Evolutionary conservation across 305 asterid species (phyloP).

Genomic region (Plantago coronopus): DNA sequence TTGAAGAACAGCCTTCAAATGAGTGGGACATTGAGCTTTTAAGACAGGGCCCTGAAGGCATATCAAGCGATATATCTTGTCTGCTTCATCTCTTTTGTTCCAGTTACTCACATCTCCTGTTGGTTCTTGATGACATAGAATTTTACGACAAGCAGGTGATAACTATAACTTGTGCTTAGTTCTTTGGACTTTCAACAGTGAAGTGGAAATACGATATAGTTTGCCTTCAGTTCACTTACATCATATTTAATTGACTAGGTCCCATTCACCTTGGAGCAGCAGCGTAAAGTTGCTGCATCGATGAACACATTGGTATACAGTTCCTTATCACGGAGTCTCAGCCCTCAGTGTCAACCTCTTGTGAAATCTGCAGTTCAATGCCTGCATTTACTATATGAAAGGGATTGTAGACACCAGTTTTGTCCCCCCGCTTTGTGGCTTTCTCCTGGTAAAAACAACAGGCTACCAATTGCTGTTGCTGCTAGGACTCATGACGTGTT

Average conservation of each 20-base stretch:
- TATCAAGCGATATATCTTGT: slow-evolving; percentile 60
- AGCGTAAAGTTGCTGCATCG: slow-evolving; percentile 62
- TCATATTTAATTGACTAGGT: slow-evolving; percentile 41
- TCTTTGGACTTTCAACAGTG: slow-evolving; percentile 8
- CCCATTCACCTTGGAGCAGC: slow-evolving; percentile 85
- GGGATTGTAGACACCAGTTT: slow-evolving; percentile 87
- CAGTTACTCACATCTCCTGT: slow-evolving; percentile 77
- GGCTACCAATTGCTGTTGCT: slow-evolving; percentile 90
- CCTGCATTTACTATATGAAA: slow-evolving; percentile 87
- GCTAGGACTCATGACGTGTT: slow-evolving; percentile 79
- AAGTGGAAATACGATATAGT: not conserved
- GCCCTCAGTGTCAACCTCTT: slow-evolving; percentile 44
- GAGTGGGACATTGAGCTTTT: slow-evolving; percentile 70
- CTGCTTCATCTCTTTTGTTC: slow-evolving; percentile 85
- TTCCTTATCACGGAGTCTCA: slow-evolving; percentile 52
- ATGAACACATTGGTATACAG: slow-evolving; percentile 77
- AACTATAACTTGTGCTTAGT: slow-evolving; percentile 16
- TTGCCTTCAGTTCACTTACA: slow-evolving; percentile 14
- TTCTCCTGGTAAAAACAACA: slow-evolving; percentile 77
- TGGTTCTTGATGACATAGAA: slow-evolving; percentile 89
- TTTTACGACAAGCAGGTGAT: slow-evolving; percentile 92
- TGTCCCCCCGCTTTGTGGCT: slow-evolving; percentile 92
- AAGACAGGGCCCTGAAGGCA: slow-evolving; percentile 74
- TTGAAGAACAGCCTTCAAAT: slow-evolving; percentile 47
- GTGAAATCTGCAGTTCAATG: slow-evolving; percentile 79